Evolutionary conservation across 768 basidiomycete genomes (phyloP).

Genomic region (Lactarius indigo): DNA sequence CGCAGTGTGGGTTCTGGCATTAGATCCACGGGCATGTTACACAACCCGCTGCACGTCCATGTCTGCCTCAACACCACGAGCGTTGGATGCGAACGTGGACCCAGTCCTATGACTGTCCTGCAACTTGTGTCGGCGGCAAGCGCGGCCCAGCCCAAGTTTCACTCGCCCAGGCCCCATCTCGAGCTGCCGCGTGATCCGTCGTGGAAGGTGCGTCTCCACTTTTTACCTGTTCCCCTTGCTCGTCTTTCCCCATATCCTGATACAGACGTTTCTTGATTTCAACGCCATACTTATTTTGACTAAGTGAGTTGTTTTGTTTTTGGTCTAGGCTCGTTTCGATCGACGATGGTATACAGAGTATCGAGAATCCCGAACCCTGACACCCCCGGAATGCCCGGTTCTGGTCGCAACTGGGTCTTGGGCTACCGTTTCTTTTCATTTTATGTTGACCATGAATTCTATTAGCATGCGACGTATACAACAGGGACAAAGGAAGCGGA

Average conservation of each 20-base stretch:
- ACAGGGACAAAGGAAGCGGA: too few relatives aligned
- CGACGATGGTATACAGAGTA: slow-evolving; percentile 46
- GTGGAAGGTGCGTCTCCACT: slow-evolving; percentile 49
- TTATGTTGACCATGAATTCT: too few relatives aligned
- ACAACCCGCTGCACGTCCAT: too few relatives aligned
- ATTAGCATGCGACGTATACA: too few relatives aligned
- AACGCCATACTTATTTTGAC: slow-evolving; percentile 80
- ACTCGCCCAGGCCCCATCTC: slow-evolving; percentile 61
- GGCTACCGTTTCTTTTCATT: too few relatives aligned
- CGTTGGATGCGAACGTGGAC: too few relatives aligned
- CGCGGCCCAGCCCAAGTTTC: slow-evolving; percentile 56
- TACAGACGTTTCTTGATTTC: slow-evolving; percentile 87
- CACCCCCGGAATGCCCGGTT: slow-evolving; percentile 62
- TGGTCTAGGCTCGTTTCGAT: slow-evolving; percentile 9
- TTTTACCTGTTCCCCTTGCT: slow-evolving; percentile 70
- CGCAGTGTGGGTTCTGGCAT: too few relatives aligned
- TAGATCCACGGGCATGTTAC: too few relatives aligned
- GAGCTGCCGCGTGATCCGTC: slow-evolving; percentile 64
- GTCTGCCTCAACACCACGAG: too few relatives aligned
- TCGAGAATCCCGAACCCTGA: slow-evolving; percentile 70
- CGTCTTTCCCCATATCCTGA: slow-evolving; percentile 64
- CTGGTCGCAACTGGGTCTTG: slow-evolving; percentile 76
- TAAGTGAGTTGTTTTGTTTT: slow-evolving; percentile 53
- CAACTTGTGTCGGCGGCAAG: slow-evolving; percentile 14
- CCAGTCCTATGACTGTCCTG: too few relatives aligned